Evolutionary conservation across 2,329 filamentous ascomycete genomes (phyloP), one percentile per base, ranked within the genome.

Genomic region (Fusarium continuum): DNA sequence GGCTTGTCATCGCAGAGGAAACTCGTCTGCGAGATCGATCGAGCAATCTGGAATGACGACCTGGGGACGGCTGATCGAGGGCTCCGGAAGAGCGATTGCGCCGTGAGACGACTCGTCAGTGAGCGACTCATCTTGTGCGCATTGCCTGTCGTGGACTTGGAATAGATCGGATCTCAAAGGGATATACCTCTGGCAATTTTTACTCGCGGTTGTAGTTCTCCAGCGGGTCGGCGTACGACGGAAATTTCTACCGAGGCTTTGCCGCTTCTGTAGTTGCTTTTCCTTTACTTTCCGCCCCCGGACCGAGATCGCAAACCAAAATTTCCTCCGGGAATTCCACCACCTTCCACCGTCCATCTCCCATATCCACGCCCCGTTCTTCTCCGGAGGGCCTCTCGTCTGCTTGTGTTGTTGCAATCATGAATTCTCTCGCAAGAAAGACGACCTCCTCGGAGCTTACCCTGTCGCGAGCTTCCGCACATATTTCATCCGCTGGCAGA

Each of bases 351-450:
- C 38, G 31, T 61, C 46, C 63, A 66, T 67, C 63, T 66, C 65
- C 61, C 54, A 64, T 59, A 56, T 53, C 65, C 65, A 68, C 58
- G 59, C 61, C 63, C 68, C 64, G 65, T 67, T 68, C 60, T 70
- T 61, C 55, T 73, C 68, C 67, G 72, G 72, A 70, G 70, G 71
- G 62, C 48, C 61, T 40, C 40, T 65, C 61, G 55, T 59, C 51
- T 63, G 56, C 63, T 66, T 61, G 60, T 56, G 50, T 67, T 68
- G 51, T 57, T 53, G 40, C 60, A 70, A 79, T 71, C 44, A 85
- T 84, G 83, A 80, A 77, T 70, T 77, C 79, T 55, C 69, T 83
- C 54, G 74, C 77, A 67, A 78, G 72, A 78, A 80, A 77, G 77
- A 78, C 72, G 51, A 69, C 66, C 36, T 75, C 76, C 64, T 74